phyloP scores from a whole-genome alignment of 169 alveolate genomes.

The Plasmodium ovale region DNA sequence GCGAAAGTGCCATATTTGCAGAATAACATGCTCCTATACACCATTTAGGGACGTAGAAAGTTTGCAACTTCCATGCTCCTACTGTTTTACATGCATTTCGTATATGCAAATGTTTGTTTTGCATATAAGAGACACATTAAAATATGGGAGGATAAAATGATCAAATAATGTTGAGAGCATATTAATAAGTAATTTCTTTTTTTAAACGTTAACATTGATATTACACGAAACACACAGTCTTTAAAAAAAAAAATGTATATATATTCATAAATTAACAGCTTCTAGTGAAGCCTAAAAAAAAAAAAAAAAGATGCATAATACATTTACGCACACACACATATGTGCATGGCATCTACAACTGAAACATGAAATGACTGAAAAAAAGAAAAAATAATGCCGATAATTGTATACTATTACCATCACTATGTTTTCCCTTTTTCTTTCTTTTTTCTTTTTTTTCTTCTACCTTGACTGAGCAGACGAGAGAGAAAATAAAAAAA shows the following conservation, averaged over 20 bases:
- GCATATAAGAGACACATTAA: no score
- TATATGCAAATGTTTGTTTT: no score
- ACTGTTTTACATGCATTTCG: no score
- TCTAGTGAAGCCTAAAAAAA: slow-evolving; percentile 72
- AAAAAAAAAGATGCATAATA: slow-evolving; percentile 19
- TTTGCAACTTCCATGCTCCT: no score
- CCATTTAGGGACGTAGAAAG: no score
- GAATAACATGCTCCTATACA: no score
- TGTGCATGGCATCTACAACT: background rate
- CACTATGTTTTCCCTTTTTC: background rate
- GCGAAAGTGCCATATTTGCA: no score
- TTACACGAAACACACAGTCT: slow-evolving; percentile 4
- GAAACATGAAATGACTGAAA: background rate
- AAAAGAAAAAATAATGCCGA: slow-evolving; percentile 14
- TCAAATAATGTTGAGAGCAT: no score
- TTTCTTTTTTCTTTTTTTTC: background rate
- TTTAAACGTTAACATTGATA: slow-evolving; percentile 6
- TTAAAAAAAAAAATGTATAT: slow-evolving; percentile 23
- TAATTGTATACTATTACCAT: no score
- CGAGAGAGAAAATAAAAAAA: background rate
- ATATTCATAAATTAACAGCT: slow-evolving; percentile 30
- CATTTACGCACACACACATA: slow-evolving; percentile 25
- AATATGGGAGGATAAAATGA: no score
- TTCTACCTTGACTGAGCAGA: background rate
- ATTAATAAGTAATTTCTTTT: no score